Base-by-base conservation (phyloP, 2,329 filamentous ascomycete species). In the Sclerotinia minor region DNA sequence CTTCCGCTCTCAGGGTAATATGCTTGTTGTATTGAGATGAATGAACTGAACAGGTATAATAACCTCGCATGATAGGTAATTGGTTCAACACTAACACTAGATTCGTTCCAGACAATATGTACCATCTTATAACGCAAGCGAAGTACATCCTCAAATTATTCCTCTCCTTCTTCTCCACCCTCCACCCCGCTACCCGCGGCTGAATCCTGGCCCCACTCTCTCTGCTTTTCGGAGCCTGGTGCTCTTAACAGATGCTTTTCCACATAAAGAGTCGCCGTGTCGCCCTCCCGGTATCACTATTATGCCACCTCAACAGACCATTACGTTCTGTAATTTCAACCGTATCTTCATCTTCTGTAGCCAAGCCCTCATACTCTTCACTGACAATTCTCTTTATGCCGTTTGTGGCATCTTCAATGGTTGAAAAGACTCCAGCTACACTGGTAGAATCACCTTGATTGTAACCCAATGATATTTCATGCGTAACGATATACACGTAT, bases 271-370 rank as follows among this genome's bases (percentile, higher is more conserved):
- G 15, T 52, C 2, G 32, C 41, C 21, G 11, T 19, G 17, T 66
- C 53, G 1, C 64, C 53, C 41, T 65, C 53, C 64, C 53, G 19
- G 29, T 35, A 41, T 65, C 64, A 38, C 13, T 32, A 26, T 5
- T 49, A 19, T 32, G 3, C 38, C 55, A 58, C 35, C 26, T 44
- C 55, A 58, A n/a, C 38, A 58, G 35, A 29, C 55, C 55, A 26
- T 58, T 45, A 21, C n/a, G 55, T 17, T 44, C 38, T 26, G 55
- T 58, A 17, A 44, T 19, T 15, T 44, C 24, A 19, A 58, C 19
- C 1, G n/a, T n/a, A 26, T 29, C 35, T 29, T 58, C 35, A 26
- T 44, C 35, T 17, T 58, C 55, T 29, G 26, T 38, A 26, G 11
- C 17, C 24, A 44, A 26, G 24, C 24, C n/a, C 5, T 17, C 38